Base-by-base conservation (phyloP, 139 green algal species). In the Closterium sp. region DNA sequence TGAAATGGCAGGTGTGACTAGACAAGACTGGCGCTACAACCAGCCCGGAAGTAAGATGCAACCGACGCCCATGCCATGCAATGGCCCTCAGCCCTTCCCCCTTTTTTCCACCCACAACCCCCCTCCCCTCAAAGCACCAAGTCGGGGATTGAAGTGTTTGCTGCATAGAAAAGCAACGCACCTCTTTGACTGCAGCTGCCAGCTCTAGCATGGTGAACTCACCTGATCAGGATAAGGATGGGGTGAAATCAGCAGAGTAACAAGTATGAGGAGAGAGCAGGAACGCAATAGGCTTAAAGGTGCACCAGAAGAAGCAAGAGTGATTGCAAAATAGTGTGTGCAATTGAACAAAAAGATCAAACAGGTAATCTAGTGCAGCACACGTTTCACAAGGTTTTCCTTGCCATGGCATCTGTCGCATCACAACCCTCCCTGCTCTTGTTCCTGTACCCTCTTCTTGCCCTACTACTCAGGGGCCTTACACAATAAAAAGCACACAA, bases 131-230 rank as follows among this genome's bases (percentile, higher is more conserved):
- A 12, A 83, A 83, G 19, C n/a, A n/a, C n/a, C n/a, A n/a, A n/a
- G n/a, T n/a, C n/a, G n/a, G n/a, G n/a, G n/a, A n/a, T n/a, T n/a
- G n/a, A n/a, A n/a, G n/a, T n/a, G 25, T n/a, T 25, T 33, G 25
- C 83, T 33, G 83, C 83, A 91, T 86, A 55, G n/a, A n/a, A n/a
- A n/a, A n/a, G n/a, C n/a, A 76, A 93, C 87, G 84, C 69, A 93
- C 90, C 25, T 93, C 87, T 76, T 89, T 91, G 21, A 93, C 90
- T 23, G 90, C 91, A 34, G 93, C 55, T 19, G 91, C 91, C 25
- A 94, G 87, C 91, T 94, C 91, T n/a, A 94, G 91, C 91, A 94
- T 94, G 4, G 91, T 94, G 84, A 94, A 94, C 35, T 94, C 91
- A 30, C 91, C 90, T 93, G 90, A 35, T n/a, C n/a, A n/a, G n/a